Evolutionary conservation across 2,329 filamentous ascomycete species (phyloP).

Genomic region (Trichoderma breve): DNA sequence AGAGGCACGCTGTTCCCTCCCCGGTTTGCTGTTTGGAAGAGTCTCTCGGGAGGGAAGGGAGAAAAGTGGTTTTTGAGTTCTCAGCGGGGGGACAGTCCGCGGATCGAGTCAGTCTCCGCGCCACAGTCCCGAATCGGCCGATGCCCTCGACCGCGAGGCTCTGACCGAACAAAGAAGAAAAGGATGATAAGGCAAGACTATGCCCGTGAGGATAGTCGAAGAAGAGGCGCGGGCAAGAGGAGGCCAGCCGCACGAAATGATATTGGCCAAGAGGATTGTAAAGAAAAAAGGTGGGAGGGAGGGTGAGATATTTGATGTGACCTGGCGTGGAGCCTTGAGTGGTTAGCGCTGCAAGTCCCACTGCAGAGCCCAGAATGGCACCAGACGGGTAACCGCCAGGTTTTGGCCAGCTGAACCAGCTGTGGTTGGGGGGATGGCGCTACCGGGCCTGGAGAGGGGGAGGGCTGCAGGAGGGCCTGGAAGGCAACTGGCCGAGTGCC

Average conservation of each 20-base stretch:
- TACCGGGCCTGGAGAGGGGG: conserved; percentile 5
- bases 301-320: conserved; percentile 17
- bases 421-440: conserved; percentile 2
- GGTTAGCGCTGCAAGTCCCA: conserved; percentile 16
- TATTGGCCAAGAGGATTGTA: not conserved
- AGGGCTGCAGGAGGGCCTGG: not conserved
- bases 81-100: not conserved
- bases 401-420: conserved; percentile 10
- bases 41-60: conserved; percentile 4
- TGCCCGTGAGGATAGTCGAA: not conserved
- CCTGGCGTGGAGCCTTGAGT: conserved; percentile 12
- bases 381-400: not conserved
- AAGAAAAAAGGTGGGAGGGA: conserved; percentile 12
- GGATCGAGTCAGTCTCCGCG: not conserved
- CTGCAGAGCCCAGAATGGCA: conserved; percentile 9
- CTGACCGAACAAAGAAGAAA: not conserved
- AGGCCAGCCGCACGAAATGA: not conserved
- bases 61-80: not conserved
- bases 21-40: not conserved
- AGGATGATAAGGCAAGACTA: not conserved
- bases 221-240: not conserved
- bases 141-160: not conserved
- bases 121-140: not conserved
- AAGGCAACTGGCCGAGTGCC: not conserved
- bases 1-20: not conserved